A percentile compares a stretch with the other conserved stretches of the same genome.
These are phyloP conservation scores for Asterella californica DNA, from an alignment of 225 moss, liverwort and hornwort genomes.

Conservation along the genomic window DNA sequence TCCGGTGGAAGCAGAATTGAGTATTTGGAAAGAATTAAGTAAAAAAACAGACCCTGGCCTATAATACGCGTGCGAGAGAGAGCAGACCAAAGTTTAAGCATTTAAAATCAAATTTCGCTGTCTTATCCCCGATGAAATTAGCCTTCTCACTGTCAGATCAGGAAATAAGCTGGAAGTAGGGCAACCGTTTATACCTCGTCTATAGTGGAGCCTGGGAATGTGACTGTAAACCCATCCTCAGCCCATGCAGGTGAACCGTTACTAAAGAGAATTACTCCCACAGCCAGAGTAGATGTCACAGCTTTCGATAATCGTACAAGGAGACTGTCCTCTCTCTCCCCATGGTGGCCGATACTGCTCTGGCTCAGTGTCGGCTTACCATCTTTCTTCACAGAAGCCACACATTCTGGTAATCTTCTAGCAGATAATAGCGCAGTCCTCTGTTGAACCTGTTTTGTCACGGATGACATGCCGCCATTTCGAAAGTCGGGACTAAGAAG, in stretches of 20 bases:
- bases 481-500: conserved; percentile 13
- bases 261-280: conserved; percentile 56
- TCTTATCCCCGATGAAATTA: not conserved
- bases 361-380: not conserved
- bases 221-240: conserved; percentile 58
- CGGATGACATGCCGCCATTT: not conserved
- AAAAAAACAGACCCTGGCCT: not conserved
- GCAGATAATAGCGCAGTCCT: not conserved
- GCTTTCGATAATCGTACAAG: conserved; percentile 26
- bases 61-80: not conserved
- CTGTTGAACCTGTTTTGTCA: not conserved
- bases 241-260: conserved; percentile 50
- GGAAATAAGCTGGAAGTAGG: no score
- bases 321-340: conserved; percentile 12
- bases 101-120: not conserved
- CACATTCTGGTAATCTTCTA: not conserved
- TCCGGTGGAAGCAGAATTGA: not conserved
- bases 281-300: conserved; percentile 47
- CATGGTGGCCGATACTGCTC: not conserved
- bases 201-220: conserved; percentile 74
- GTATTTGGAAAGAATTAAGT: not conserved
- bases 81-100: not conserved
- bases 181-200: conserved; percentile 47
- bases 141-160: not conserved
- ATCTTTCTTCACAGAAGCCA: conserved; percentile 19